A percentile compares a stretch with the other conserved stretches of the same genome.
Conservation (phyloP, 371 early-diverging fungal genomes). For the Capillidium heterosporum region DNA sequence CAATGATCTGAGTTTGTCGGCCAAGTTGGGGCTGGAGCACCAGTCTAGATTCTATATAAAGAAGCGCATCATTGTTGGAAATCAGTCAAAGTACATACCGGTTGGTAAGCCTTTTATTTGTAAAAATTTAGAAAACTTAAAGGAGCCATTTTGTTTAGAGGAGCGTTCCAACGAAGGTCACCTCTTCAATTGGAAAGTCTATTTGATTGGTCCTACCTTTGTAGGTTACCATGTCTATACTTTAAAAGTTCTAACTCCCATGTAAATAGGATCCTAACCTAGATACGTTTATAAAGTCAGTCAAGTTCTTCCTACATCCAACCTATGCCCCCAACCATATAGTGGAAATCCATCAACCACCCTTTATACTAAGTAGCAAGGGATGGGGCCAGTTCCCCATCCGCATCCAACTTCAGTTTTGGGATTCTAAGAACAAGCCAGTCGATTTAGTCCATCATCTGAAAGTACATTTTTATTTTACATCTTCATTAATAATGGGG, state of each 20-base stretch:
- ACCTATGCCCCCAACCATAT: slow-evolving; percentile 76
- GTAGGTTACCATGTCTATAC: slow-evolving; percentile 7
- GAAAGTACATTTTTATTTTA: slow-evolving; percentile 25
- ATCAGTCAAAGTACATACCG: slow-evolving; percentile 56
- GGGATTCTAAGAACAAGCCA: slow-evolving; percentile 53
- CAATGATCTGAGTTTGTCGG: not conserved
- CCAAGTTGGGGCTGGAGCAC: slow-evolving; percentile 10
- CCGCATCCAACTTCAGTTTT: slow-evolving; percentile 60
- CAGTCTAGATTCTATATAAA: slow-evolving; percentile 78
- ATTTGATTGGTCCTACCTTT: slow-evolving; percentile 40
- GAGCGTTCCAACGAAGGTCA: slow-evolving; percentile 34
- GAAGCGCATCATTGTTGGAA: slow-evolving; percentile 60
- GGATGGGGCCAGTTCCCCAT: slow-evolving; percentile 94
- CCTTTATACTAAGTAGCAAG: slow-evolving; percentile 60
- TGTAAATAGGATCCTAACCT: slow-evolving; percentile 19
- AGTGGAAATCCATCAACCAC: slow-evolving; percentile 57
- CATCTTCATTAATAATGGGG: not conserved
- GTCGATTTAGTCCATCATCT: slow-evolving; percentile 66
- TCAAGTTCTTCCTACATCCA: slow-evolving; percentile 76
- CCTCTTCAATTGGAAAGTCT: slow-evolving; percentile 83
- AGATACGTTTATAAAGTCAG: slow-evolving; percentile 47
- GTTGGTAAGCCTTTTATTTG: slow-evolving; percentile 17
- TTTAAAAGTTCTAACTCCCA: not conserved
- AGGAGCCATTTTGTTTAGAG: slow-evolving; percentile 20
- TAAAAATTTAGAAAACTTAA: slow-evolving; percentile 11